These are phyloP conservation scores for Durotheca rogersii DNA, from an alignment of 495 filamentous ascomycete genomes.

Conservation along the genomic window DNA sequence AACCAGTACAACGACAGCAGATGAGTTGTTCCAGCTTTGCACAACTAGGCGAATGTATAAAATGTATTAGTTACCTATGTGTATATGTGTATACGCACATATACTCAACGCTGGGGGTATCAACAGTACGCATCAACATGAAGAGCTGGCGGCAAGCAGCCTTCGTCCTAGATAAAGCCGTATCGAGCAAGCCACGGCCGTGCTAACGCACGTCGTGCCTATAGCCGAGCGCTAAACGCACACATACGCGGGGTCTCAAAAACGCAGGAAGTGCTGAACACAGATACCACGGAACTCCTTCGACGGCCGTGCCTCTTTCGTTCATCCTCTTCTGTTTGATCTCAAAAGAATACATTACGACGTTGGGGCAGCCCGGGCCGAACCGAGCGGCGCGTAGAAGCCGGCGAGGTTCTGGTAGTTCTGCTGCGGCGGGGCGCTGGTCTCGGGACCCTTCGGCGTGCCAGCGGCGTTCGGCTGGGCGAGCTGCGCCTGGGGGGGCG, in stretches of 20 bases:
- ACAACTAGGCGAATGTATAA: too few relatives aligned
- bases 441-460: background rate
- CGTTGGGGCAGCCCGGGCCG: constrained; percentile 11
- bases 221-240: constrained; percentile 22
- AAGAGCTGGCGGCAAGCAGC: constrained; percentile 3
- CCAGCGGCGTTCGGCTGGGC: background rate
- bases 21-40: too few relatives aligned
- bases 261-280: too few relatives aligned
- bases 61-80: too few relatives aligned
- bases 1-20: too few relatives aligned
- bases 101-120: constrained; percentile 22
- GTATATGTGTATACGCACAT: too few relatives aligned
- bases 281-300: too few relatives aligned
- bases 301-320: too few relatives aligned
- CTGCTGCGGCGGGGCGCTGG: constrained; percentile 6
- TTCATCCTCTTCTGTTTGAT: too few relatives aligned
- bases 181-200: background rate
- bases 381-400: constrained; percentile 27
- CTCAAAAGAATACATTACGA: too few relatives aligned
- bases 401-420: constrained; percentile 26
- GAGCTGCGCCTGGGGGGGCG: constrained; percentile 9
- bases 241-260: too few relatives aligned
- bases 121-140: constrained; percentile 15
- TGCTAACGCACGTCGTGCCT: constrained; percentile 8
- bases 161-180: background rate